phyloP scores from a whole-genome alignment of 2,329 filamentous ascomycete species.

The Aspergillus sergii region DNA sequence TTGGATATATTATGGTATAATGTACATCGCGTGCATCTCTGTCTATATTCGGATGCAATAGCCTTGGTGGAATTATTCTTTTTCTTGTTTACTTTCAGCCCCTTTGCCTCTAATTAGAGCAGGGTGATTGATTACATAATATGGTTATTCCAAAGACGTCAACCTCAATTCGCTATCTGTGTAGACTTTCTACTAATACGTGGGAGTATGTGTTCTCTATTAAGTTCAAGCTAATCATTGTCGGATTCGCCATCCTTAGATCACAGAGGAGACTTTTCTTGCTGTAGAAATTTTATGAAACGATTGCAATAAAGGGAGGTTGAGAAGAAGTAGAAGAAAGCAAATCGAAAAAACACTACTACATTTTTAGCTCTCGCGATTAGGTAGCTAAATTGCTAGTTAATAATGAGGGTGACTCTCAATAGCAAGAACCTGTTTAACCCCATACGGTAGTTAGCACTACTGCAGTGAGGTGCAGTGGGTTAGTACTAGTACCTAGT shows the following conservation, averaged over 20 bases:
- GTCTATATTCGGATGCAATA: conserved; percentile 10
- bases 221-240: neutral
- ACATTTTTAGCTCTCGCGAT: too few relatives aligned
- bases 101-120: neutral
- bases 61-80: neutral
- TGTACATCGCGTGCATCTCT: conserved; percentile 9
- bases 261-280: neutral
- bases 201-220: neutral
- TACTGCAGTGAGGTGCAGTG: too few relatives aligned
- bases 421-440: neutral
- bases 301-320: neutral
- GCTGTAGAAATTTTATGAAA: neutral
- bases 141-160: neutral
- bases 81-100: neutral
- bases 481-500: too few relatives aligned
- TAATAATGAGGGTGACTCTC: too few relatives aligned
- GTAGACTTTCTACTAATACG: neutral
- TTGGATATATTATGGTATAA: conserved; percentile 11
- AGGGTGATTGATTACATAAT: conserved; percentile 10
- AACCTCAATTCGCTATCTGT: neutral
- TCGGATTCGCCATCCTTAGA: neutral
- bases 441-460: neutral
- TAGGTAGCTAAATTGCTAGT: too few relatives aligned
- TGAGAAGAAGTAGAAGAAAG: neutral
- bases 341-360: neutral